Evolutionary conservation across 805 yeast genomes (phyloP), one percentile per base, ranked within the genome.

Genomic region (Jamesozyma hellenica): DNA sequence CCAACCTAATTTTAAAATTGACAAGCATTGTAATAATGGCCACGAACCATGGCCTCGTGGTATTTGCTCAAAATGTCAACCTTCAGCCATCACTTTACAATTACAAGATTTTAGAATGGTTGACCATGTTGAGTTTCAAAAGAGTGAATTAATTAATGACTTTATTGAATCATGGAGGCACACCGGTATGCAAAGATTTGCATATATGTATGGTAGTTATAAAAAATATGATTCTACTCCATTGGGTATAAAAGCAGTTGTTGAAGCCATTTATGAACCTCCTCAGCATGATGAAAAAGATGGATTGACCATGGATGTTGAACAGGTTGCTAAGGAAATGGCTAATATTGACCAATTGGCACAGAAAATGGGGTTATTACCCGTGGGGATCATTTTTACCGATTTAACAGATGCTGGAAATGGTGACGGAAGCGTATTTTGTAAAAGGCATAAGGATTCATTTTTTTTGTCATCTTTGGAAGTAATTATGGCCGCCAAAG

Each of bases 41-140:
- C 98, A 90, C 60, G 76, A 79, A 29, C 90, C 95, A 7, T 92
- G 95, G 86, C 97, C 98, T 1, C 71, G 67, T 38, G 96, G 96
- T 1, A 87, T 92, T 49, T 90, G 98, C 55, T 83, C 95, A 13
- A 85, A 87, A 60, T 90, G 98, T 63, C 97, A 90, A 61, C 97
- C 98, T 1, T 79, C 95, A 1, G 92, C 96, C 0, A 85, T 92
- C 43, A 88, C 97, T 0, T 67, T 92, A 45, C 94, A 82, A 60
- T 87, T 79, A 60, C 98, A 92, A 59, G 67, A 71, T 28, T 92
- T 84, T 60, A 74, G 99, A 51, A 85, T 92, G 95, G 96, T 94
- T 23, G 99, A 92, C 59, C 97, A 92, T 63, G 92, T 92, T 25
- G 98, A 92, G 58, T 84, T 88, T 59, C 77, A 85, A 18, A 76